Evolutionary conservation across 129 eudicot species (phyloP).

Genomic region (Flaveria sonorensis): DNA sequence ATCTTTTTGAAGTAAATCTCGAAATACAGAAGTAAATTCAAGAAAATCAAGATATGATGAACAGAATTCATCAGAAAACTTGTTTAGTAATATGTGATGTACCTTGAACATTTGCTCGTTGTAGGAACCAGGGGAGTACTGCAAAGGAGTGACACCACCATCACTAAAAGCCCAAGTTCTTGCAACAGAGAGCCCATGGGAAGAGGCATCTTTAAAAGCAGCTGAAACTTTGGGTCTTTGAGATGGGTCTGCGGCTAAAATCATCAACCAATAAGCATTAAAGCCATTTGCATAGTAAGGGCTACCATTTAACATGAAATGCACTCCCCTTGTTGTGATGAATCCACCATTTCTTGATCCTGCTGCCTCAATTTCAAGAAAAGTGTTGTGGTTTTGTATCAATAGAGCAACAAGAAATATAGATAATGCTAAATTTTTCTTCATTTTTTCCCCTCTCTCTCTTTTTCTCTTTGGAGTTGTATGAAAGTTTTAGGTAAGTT

Average conservation of each 20-base stretch:
- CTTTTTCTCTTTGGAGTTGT: slow-evolving; percentile 1
- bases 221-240: slow-evolving; percentile 73
- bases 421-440: slow-evolving; percentile 39
- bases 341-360: slow-evolving; percentile 55
- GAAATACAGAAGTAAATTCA: no score
- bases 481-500: slow-evolving; percentile 34
- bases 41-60: neutral
- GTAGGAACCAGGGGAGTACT: slow-evolving; percentile 77
- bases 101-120: slow-evolving; percentile 86
- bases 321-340: slow-evolving; percentile 74
- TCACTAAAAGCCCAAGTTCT: slow-evolving; percentile 98
- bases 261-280: slow-evolving; percentile 92
- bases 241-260: slow-evolving; percentile 80
- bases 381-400: slow-evolving; percentile 40
- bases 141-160: slow-evolving; percentile 72
- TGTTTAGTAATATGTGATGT: neutral
- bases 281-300: slow-evolving; percentile 95
- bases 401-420: slow-evolving; percentile 43
- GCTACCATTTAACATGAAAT: slow-evolving; percentile 75
- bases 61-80: neutral
- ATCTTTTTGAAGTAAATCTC: no score
- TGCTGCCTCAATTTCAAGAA: slow-evolving; percentile 46
- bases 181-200: slow-evolving; percentile 81
- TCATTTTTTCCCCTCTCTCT: slow-evolving; percentile 23
- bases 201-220: slow-evolving; percentile 65